Evolutionary conservation across 1,284 basidiomycete species (phyloP).

Genomic region (Leccinum solheimii): DNA sequence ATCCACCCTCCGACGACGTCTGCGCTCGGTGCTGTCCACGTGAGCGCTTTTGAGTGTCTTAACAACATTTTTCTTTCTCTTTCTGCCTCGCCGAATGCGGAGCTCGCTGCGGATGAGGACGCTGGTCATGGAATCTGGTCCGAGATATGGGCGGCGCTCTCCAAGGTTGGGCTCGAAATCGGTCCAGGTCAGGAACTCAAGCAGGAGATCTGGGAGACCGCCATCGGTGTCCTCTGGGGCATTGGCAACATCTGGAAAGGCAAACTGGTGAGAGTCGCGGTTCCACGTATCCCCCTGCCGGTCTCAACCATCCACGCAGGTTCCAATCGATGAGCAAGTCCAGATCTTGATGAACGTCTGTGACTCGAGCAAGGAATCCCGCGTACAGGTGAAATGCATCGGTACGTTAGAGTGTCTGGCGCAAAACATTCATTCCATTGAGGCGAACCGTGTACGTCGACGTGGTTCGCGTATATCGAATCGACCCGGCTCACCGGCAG

Average conservation of each 20-base stretch:
- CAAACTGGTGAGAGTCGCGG: conserved; percentile 45
- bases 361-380: conserved; percentile 52
- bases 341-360: conserved; percentile 68
- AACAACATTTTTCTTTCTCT: conserved; percentile 88
- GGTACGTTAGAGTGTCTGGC: conserved; percentile 84
- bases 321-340: conserved; percentile 61
- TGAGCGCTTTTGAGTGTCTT: conserved; percentile 56
- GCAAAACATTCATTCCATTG: conserved; percentile 57
- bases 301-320: conserved; percentile 31
- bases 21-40: conserved; percentile 51
- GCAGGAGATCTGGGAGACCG: conserved; percentile 69
- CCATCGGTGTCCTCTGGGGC: conserved; percentile 80
- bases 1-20: conserved; percentile 85
- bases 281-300: neutral
- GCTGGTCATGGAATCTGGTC: conserved; percentile 60
- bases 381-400: conserved; percentile 72
- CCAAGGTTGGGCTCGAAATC: too few relatives aligned
- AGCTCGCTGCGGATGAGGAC: conserved; percentile 45
- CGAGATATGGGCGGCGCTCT: conserved; percentile 46
- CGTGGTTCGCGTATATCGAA: conserved; percentile 8
- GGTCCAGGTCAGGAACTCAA: too few relatives aligned
- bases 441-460: conserved; percentile 64
- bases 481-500: neutral
- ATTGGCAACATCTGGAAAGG: conserved; percentile 70
- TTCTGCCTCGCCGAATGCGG: conserved; percentile 45